Evolutionary conservation across 768 basidiomycete species (phyloP).

Genomic region (Agrocybe praecox): DNA sequence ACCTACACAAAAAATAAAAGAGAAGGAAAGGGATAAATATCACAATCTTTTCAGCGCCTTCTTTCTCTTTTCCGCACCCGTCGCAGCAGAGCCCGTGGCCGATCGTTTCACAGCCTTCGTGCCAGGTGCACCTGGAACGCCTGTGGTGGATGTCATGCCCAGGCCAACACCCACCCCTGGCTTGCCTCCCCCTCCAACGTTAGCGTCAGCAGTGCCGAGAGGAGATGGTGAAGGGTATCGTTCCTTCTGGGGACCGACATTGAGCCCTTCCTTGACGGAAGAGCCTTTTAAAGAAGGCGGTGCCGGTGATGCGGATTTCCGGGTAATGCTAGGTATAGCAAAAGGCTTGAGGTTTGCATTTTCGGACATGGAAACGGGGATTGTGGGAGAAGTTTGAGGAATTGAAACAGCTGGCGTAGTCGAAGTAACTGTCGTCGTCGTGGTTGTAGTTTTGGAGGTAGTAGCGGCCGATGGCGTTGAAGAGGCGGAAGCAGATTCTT

Average conservation of each 20-base stretch:
- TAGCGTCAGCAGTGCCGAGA: constrained; percentile 71
- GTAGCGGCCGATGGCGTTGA: constrained; percentile 28
- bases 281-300: constrained; percentile 45
- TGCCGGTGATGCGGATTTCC: constrained; percentile 46
- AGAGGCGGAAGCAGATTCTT: constrained; percentile 15
- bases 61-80: constrained; percentile 81
- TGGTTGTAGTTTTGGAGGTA: constrained; percentile 19
- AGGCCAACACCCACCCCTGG: constrained; percentile 33
- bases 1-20: not conserved
- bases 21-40: not conserved
- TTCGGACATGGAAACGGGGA: constrained; percentile 17
- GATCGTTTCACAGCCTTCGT: constrained; percentile 74
- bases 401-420: constrained; percentile 22
- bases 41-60: constrained; percentile 84
- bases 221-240: constrained; percentile 72
- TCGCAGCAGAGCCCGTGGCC: constrained; percentile 50
- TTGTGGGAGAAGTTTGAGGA: constrained; percentile 14
- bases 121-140: constrained; percentile 33
- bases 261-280: constrained; percentile 33
- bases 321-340: constrained; percentile 42
- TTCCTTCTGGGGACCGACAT: constrained; percentile 40
- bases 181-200: constrained; percentile 46
- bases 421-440: constrained; percentile 12
- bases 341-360: constrained; percentile 24
- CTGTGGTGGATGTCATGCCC: constrained; percentile 32